phyloP scores from a whole-genome alignment of 352 stramenopile species.

The Phytophthora litchii region DNA sequence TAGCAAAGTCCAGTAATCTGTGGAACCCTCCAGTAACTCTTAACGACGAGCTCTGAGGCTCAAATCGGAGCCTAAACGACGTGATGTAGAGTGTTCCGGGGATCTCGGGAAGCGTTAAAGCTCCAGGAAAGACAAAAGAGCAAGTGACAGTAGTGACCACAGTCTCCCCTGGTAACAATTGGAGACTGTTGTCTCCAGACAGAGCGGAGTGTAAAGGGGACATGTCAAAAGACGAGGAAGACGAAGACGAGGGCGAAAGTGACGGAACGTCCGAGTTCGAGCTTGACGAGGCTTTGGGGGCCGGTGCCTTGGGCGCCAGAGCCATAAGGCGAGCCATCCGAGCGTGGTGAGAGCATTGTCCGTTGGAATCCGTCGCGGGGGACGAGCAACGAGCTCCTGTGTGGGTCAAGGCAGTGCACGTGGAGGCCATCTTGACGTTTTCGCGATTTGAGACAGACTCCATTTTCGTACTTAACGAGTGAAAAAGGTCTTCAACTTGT shows the following conservation, averaged over 20 bases:
- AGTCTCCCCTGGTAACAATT: conserved; percentile 50
- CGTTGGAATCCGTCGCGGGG: conserved; percentile 38
- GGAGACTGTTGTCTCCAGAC: conserved; percentile 7
- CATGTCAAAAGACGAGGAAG: conserved; percentile 34
- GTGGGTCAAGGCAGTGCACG: conserved; percentile 64
- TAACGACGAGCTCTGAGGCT: conserved; percentile 57
- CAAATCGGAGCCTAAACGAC: conserved; percentile 75
- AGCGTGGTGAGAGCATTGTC: conserved; percentile 77
- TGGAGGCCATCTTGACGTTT: conserved; percentile 7
- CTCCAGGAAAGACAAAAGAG: conserved; percentile 61
- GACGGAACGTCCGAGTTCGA: conserved; percentile 14
- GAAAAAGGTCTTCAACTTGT: no score
- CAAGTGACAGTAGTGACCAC: conserved; percentile 45
- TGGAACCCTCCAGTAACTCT: conserved; percentile 53
- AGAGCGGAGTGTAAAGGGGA: conserved; percentile 15
- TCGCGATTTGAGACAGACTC: not conserved
- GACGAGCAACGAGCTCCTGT: conserved; percentile 70
- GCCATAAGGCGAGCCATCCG: conserved; percentile 84
- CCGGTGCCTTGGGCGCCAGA: conserved; percentile 59
- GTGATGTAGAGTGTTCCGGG: conserved; percentile 68
- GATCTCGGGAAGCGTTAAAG: conserved; percentile 50
- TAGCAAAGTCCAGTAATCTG: conserved; percentile 60
- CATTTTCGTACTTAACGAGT: conserved; percentile 8
- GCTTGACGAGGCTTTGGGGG: conserved; percentile 5
- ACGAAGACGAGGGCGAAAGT: conserved; percentile 25